Base-by-base conservation (phyloP, 768 basidiomycete species). In the Termitomyces sp. region DNA sequence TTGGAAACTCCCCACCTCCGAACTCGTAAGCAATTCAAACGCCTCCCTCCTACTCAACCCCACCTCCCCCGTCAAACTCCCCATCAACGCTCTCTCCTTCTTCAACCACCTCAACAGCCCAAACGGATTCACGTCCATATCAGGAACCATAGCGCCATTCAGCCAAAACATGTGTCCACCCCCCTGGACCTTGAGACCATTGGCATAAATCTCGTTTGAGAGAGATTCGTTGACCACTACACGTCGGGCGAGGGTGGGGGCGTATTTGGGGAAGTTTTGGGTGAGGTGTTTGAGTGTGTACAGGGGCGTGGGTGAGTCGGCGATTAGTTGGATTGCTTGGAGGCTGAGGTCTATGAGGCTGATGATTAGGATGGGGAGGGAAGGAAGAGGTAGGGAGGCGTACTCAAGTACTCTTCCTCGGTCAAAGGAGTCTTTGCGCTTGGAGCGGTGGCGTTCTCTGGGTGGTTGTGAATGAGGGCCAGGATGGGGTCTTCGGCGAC, bases 231-330 rank as follows among this genome's bases (percentile, higher is more conserved):
- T 82, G 3, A 84, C 75, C 1, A 75, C 67, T 46, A 94, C 84
- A 60, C 89, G 86, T 3, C 93, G 85, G 0, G 90, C 84, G 35
- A 97, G 78, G 3, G 87, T 78, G 0, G 86, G 80, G 1, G 88
- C 88, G 68, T 96, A 96, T 70, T 85, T 89, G 0, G 96, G 96
- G 75, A 98, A 96, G 73, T 96, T 89, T 68, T 95, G 91, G 0
- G 91, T 81, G 22, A 98, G 82, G 15, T 84, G 80, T 50, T 79
- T 82, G 39, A 97, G 80, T 0, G 83, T 81, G 12, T 71, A 65
- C 22, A 92, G 77, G 3, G 83, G 83, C 13, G 79, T 53, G 32
- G 77, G 58, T 20, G 92, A 87, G 33, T 85, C 75, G 39, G 83
- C 77, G 58, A 98, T 83, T 48, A 97, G 83, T 63, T 94, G 90